Evolutionary conservation across 2,329 filamentous ascomycete species (phyloP).

Genomic region (Pestalotiopsis sp.): DNA sequence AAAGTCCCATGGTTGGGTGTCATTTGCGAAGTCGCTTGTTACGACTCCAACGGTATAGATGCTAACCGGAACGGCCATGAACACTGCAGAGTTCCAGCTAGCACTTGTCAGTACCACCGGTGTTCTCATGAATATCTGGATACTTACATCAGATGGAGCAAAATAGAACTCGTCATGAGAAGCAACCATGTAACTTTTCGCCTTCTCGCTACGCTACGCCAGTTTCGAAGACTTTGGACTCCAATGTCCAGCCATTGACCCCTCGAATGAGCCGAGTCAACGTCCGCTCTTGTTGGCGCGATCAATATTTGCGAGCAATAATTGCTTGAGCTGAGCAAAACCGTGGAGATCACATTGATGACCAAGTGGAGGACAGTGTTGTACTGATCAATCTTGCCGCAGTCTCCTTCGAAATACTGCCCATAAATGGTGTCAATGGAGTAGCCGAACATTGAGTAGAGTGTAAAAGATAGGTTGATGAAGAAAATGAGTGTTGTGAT

Average conservation of each 20-base stretch:
- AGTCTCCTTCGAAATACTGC: background rate
- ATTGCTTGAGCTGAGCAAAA: background rate
- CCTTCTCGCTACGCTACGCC: background rate
- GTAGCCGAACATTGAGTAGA: background rate
- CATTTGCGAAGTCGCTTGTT: background rate
- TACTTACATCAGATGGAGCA: background rate
- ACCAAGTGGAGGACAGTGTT: background rate
- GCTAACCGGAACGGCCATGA: background rate
- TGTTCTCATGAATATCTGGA: background rate
- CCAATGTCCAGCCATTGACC: conserved; percentile 1
- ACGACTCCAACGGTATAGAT: background rate
- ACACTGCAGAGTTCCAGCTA: background rate
- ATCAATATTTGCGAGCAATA: background rate
- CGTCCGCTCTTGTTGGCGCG: conserved; percentile 2
- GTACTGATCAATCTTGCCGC: background rate
- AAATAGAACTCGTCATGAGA: background rate
- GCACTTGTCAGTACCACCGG: background rate
- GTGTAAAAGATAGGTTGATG: background rate
- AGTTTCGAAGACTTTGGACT: background rate
- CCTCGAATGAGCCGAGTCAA: background rate
- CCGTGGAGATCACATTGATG: background rate
- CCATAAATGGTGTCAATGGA: background rate
- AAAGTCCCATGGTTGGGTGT: background rate
- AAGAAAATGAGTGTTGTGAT: background rate
- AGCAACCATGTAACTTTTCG: background rate